Conservation (phyloP, 2,329 filamentous ascomycete species). For the Neonectria faginata region DNA sequence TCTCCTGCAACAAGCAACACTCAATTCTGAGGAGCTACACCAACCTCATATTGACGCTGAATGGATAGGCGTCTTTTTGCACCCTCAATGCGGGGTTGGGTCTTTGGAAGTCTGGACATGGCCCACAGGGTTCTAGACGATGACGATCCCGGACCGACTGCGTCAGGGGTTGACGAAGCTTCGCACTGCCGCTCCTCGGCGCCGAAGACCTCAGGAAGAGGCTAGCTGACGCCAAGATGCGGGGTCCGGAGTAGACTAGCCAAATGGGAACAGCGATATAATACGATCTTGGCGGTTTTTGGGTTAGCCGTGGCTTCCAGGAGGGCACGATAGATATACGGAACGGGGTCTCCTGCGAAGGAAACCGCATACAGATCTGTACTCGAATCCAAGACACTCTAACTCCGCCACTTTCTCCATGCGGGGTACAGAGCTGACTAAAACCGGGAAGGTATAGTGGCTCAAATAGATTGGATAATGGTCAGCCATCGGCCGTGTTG, state of each 20-base stretch:
- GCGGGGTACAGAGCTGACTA: not conserved
- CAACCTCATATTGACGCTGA: not conserved
- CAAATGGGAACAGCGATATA: not conserved
- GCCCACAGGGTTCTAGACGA: not conserved
- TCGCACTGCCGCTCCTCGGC: constrained; percentile 22
- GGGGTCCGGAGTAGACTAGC: constrained; percentile 8
- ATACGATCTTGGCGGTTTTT: not conserved
- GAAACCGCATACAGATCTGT: no score
- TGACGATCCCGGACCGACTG: not conserved
- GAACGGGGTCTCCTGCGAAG: not conserved
- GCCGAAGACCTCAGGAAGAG: not conserved
- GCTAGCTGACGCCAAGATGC: constrained; percentile 9
- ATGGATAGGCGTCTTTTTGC: no score
- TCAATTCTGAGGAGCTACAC: not conserved
- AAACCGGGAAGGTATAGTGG: not conserved
- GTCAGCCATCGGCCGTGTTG: not conserved
- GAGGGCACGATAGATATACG: not conserved
- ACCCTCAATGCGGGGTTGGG: not conserved
- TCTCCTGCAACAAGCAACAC: no score
- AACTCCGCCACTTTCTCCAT: not conserved
- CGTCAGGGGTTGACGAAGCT: not conserved
- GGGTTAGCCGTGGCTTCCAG: not conserved
- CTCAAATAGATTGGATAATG: not conserved
- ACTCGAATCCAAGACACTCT: not conserved
- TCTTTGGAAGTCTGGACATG: no score